Evolutionary conservation across 148 eudicot genomes (phyloP).

Genomic region (Vaccinium vitisidaea): DNA sequence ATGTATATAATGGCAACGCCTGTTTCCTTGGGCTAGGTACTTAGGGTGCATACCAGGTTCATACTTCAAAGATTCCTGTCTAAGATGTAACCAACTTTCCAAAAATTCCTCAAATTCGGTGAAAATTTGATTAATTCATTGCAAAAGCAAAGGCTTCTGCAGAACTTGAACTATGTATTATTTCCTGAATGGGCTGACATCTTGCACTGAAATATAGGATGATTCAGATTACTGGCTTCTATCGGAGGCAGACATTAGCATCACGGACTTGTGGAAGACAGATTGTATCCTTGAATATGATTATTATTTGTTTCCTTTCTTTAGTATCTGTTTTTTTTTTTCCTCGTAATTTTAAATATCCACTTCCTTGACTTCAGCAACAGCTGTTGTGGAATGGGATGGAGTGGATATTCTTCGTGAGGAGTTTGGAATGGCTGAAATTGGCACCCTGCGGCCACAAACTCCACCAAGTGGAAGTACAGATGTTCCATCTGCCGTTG

Average conservation of each 20-base stretch:
- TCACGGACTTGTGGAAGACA: constrained; percentile 87
- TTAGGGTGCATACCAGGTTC: not conserved
- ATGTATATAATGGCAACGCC: not conserved
- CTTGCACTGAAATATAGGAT: constrained; percentile 44
- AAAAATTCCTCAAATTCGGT: not conserved
- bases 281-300: constrained; percentile 53
- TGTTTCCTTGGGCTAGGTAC: not conserved
- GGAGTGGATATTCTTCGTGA: constrained; percentile 45
- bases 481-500: constrained; percentile 23
- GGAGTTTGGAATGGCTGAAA: constrained; percentile 49
- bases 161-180: not conserved
- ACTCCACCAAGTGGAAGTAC: constrained; percentile 46
- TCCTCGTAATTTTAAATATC: not conserved
- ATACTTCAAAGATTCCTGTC: not conserved
- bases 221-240: constrained; percentile 87
- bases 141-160: not conserved
- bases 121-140: not conserved
- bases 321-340: not conserved
- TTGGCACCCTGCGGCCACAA: constrained; percentile 41
- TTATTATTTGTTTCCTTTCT: not conserved
- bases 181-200: constrained; percentile 4
- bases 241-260: constrained; percentile 65
- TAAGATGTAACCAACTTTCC: not conserved
- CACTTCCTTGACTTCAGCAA: constrained; percentile 30
- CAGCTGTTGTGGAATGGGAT: constrained; percentile 60